phyloP scores from a whole-genome alignment of 306 rosid genomes.

The Hippophae tibetana region DNA sequence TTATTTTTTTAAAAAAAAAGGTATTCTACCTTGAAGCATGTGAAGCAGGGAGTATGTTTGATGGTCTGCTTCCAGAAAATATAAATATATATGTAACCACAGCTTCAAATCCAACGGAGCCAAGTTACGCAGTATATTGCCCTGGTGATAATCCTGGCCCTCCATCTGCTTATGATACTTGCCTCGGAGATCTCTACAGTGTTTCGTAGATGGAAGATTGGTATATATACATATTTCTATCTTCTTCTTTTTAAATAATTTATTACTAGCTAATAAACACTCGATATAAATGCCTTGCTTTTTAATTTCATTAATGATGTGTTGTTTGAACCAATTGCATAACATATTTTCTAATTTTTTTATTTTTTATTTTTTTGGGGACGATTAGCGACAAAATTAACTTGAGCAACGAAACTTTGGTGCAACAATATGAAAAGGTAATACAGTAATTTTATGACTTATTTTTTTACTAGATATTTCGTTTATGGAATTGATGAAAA shows the following conservation, averaged over 20 bases:
- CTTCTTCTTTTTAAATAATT: too few species aligned
- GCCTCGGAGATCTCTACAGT: constrained; percentile 55
- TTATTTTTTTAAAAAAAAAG: too few species aligned
- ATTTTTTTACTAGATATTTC: not conserved
- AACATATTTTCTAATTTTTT: not conserved
- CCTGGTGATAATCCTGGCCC: constrained; percentile 1
- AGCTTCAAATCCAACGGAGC: constrained; percentile 31
- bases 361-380: not conserved
- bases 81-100: constrained; percentile 39
- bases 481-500: too few species aligned
- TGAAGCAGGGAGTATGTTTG: constrained; percentile 57
- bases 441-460: too few species aligned
- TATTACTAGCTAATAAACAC: too few species aligned
- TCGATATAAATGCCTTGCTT: too few species aligned
- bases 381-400: constrained; percentile 33
- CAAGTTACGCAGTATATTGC: constrained; percentile 40
- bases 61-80: constrained; percentile 42
- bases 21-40: constrained; percentile 63
- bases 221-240: constrained; percentile 10
- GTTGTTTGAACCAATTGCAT: too few species aligned
- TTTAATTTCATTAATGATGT: too few species aligned
- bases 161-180: constrained; percentile 20
- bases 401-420: constrained; percentile 30
- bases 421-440: constrained; percentile 38
- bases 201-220: constrained; percentile 67